These are phyloP conservation scores for Cladosporium austrohemisphaericum DNA, from an alignment of 2,329 filamentous ascomycete genomes.

Conservation along the genomic window DNA sequence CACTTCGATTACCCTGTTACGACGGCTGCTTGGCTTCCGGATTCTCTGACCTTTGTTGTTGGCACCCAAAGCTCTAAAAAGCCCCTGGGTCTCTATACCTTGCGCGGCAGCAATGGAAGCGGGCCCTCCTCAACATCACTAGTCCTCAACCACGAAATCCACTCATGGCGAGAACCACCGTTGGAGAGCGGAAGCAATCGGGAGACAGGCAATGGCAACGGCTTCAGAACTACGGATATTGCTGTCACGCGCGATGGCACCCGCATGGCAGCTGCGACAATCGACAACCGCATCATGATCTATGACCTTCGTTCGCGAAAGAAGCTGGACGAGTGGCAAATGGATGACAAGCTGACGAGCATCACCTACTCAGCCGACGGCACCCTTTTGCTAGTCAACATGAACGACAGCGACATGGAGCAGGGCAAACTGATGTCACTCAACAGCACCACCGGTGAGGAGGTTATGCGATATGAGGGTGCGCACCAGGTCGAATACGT, in stretches of 20 bases:
- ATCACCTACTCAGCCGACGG: constrained; percentile 79
- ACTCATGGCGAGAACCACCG: constrained; percentile 46
- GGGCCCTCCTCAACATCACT: constrained; percentile 11
- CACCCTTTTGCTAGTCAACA: constrained; percentile 76
- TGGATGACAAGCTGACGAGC: constrained; percentile 69
- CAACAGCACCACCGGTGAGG: constrained; percentile 67
- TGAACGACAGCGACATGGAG: constrained; percentile 49
- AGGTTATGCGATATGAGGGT: constrained; percentile 71
- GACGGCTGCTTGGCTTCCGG: constrained; percentile 81
- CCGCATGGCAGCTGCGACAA: constrained; percentile 74
- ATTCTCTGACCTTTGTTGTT: constrained; percentile 73
- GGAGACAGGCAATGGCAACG: constrained; percentile 42
- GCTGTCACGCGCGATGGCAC: constrained; percentile 77
- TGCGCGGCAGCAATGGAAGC: constrained; percentile 18
- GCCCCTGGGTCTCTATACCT: constrained; percentile 58
- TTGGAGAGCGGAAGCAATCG: constrained; percentile 22
- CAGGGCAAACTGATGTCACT: constrained; percentile 70
- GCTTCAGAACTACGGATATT: constrained; percentile 76
- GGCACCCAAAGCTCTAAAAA: constrained; percentile 67
- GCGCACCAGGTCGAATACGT: constrained; percentile 72
- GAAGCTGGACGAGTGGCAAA: constrained; percentile 58
- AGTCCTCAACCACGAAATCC: constrained; percentile 28
- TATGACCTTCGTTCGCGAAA: constrained; percentile 70
- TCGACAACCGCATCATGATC: constrained; percentile 67
- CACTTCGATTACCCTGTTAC: constrained; percentile 81